phyloP scores from a whole-genome alignment of 2,329 filamentous ascomycete genomes.

The Leptodontidium sp. region DNA sequence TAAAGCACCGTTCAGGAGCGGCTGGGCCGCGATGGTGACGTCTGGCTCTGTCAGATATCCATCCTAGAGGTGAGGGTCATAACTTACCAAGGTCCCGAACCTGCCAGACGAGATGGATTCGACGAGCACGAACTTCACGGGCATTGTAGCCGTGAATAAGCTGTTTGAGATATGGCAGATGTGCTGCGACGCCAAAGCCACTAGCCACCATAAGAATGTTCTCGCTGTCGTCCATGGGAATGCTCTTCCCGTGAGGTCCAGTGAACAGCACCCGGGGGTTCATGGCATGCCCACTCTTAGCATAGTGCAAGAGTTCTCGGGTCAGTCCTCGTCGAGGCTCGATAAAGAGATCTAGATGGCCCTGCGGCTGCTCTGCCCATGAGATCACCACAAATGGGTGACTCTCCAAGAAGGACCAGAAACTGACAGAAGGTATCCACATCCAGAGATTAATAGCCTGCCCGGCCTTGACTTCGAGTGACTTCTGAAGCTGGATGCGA shows the following conservation, averaged over 20 bases:
- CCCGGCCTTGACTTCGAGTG: constrained; percentile 32
- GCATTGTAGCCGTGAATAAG: constrained; percentile 49
- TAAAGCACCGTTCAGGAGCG: neutral
- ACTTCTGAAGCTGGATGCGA: constrained; percentile 30
- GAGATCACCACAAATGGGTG: constrained; percentile 45
- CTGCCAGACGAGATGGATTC: constrained; percentile 5
- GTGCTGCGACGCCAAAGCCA: constrained; percentile 48
- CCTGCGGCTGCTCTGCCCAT: constrained; percentile 36
- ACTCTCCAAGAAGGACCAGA: constrained; percentile 41
- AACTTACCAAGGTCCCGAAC: neutral
- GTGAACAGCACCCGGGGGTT: constrained; percentile 42
- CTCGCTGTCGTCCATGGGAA: constrained; percentile 43
- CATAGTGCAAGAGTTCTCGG: constrained; percentile 27
- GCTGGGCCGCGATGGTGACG: neutral
- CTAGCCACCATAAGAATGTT: constrained; percentile 48
- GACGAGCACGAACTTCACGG: constrained; percentile 36
- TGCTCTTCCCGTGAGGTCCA: constrained; percentile 46
- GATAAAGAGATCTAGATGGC: constrained; percentile 46
- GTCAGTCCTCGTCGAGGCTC: constrained; percentile 44
- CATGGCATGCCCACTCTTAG: neutral
- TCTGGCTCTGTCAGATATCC: neutral
- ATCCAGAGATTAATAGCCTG: constrained; percentile 34
- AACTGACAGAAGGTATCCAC: constrained; percentile 34
- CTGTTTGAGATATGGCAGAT: constrained; percentile 49
- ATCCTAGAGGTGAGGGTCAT: neutral